Base-by-base conservation (phyloP, 2,329 filamentous ascomycete species). In the Elsinoe fawcettii region DNA sequence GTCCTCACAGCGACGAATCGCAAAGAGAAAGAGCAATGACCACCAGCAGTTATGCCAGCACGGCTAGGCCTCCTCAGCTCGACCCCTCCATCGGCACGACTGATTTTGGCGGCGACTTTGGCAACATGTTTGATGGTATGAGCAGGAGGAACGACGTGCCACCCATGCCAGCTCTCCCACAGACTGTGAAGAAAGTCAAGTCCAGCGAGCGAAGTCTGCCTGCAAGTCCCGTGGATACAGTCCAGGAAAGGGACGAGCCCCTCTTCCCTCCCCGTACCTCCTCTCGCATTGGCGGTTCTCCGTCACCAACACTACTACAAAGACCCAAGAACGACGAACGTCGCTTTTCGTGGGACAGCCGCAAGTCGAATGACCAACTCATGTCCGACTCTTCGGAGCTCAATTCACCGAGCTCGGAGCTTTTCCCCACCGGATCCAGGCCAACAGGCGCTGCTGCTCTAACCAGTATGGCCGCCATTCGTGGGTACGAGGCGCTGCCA, bases 1-100 rank as follows among this genome's bases (percentile, higher is more conserved):
- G 46, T 9, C 37, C 37, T 16, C 37, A 34, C 46, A 58, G 55
- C 39, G 60, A 66, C 16, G 62, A 57, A 22, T 36, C 59, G 7
- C 54, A 64, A 16, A 67, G 76, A 62, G 74, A 75, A 59, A 71
- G 78, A 55, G 68, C 69, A 11, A 65, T 66, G 64, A 72, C 70
- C 9, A 66, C 66, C 8, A 71, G 69, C 61, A 72, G 70, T 59
- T 71, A 71, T 59, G 70, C 69, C 18, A 71, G 69, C 63, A 72
- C 70, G n/a, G 69, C 69, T n/a, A 65, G 69, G 30, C 68, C 69
- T 12, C 60, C 63, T 8, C 65, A 68, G 25, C 61, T 61, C 39
- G 59, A 63, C 37, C 47, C 67, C 44, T 65, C 53, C 36, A 59
- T 71, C 11, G 65, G 62, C 32, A 57, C 60, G 18, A 59, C 64